Percentiles rank a stretch among this genome's conserved stretches.
Conservation (phyloP, 768 basidiomycete genomes). For the Boletus patriciae region DNA sequence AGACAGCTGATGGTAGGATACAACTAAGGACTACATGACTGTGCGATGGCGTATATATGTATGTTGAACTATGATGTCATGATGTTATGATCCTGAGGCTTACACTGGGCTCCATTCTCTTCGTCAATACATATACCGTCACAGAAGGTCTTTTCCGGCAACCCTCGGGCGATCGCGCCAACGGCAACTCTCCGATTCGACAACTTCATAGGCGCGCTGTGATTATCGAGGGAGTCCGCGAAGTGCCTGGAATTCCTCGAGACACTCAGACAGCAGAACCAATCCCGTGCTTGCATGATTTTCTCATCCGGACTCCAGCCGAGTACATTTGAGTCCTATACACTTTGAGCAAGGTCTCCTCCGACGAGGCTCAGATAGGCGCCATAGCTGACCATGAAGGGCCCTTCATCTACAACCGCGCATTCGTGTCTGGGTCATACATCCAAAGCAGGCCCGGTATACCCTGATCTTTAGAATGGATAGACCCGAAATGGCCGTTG, state of each 20-base stretch:
- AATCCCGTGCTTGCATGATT: conserved; percentile 17
- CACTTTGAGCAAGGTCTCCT: neutral
- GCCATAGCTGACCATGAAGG: conserved; percentile 55
- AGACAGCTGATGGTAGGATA: too few relatives aligned
- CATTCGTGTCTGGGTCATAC: conserved; percentile 55
- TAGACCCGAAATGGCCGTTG: conserved; percentile 63
- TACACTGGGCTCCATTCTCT: conserved; percentile 49
- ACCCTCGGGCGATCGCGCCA: conserved; percentile 52
- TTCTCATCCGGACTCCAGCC: conserved; percentile 24
- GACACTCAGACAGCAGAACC: conserved; percentile 5
- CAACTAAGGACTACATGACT: too few relatives aligned
- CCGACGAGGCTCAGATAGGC: too few relatives aligned
- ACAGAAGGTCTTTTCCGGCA: conserved; percentile 51
- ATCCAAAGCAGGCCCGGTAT: conserved; percentile 59
- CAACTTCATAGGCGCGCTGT: conserved; percentile 60
- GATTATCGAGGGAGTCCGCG: conserved; percentile 65
- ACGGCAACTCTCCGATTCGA: conserved; percentile 55
- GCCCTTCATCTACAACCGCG: conserved; percentile 56
- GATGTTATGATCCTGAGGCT: too few relatives aligned
- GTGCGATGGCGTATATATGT: too few relatives aligned
- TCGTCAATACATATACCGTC: conserved; percentile 69
- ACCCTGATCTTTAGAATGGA: conserved; percentile 47
- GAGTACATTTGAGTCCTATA: conserved; percentile 22
- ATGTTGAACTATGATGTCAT: too few relatives aligned
- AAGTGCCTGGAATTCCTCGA: conserved; percentile 52